Conservation (phyloP, 2,329 filamentous ascomycete genomes). For the Calycina marina region DNA sequence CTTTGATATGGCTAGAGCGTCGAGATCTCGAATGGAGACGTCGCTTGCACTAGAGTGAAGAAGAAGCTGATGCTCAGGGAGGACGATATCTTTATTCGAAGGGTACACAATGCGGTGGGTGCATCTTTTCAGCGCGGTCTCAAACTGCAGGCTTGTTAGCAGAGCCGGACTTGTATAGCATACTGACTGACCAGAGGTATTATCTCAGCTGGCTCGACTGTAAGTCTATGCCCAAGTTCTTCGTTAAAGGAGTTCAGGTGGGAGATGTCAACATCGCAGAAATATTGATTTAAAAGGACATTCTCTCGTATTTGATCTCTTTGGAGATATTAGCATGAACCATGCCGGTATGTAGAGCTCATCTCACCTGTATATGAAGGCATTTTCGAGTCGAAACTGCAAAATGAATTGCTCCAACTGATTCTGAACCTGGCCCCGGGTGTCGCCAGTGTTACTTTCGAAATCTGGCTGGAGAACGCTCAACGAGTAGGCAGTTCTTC, state of each 20-base stretch:
- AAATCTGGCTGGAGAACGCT: slow-evolving; percentile 61
- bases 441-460: slow-evolving; percentile 48
- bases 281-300: slow-evolving; percentile 84
- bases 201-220: slow-evolving; percentile 79
- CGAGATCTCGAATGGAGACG: slow-evolving; percentile 85
- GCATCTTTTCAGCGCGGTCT: slow-evolving; percentile 76
- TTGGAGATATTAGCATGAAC: too few species aligned
- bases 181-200: slow-evolving; percentile 81
- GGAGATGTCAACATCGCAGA: slow-evolving; percentile 88
- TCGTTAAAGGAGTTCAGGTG: slow-evolving; percentile 95
- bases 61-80: slow-evolving; percentile 88
- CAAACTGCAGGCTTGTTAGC: slow-evolving; percentile 62
- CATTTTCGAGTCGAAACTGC: slow-evolving; percentile 85
- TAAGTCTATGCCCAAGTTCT: slow-evolving; percentile 79
- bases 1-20: slow-evolving; percentile 81
- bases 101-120: slow-evolving; percentile 90
- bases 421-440: slow-evolving; percentile 56
- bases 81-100: slow-evolving; percentile 43
- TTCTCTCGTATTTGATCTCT: slow-evolving; percentile 95
- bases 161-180: too few species aligned
- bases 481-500: slow-evolving; percentile 72
- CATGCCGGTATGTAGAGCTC: too few species aligned
- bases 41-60: slow-evolving; percentile 84
- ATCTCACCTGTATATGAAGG: slow-evolving; percentile 81
- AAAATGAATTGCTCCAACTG: slow-evolving; percentile 84